Base-by-base conservation (phyloP, 2,329 filamentous ascomycete genomes). In the Pseudopithomyces maydicus region DNA sequence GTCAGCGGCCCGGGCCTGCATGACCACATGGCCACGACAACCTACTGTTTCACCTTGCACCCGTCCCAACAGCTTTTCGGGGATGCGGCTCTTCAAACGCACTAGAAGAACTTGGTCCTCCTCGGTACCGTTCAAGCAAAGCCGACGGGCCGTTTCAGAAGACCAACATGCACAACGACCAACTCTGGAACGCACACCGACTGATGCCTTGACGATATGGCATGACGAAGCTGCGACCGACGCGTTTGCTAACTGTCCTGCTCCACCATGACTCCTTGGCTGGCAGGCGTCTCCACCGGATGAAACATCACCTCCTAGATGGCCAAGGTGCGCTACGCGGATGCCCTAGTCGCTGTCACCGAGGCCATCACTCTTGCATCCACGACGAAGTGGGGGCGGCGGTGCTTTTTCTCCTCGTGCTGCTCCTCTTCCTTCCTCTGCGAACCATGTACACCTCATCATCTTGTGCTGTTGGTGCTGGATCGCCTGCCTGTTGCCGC, bases 1-100 rank as follows among this genome's bases (percentile, higher is more conserved):
- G 17, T 26, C 32, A 38, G 47, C 36, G 47, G 20, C 11, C 26
- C 38, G 23, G 22, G 12, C 17, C 23, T 12, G 11, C 19, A 38
- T 8, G 17, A 29, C 35, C 46, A 39, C 46, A 29, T 26, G 33
- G 46, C 19, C 4, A 5, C n/a, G 33, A 33, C 19, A 35, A 17
- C 17, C 45, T 36, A 20, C 29, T 15, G 46, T 49, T 49, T 49
- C 46, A 49, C 12, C n/a, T n/a, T n/a, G n/a, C n/a, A n/a, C n/a
- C n/a, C n/a, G n/a, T n/a, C 12, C 8, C 17, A 23, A 10, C 46
- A 33, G n/a, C 26, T 33, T 17, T n/a, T 19, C 19, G 23, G 33
- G 22, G 36, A 7, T 42, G 17, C 48, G 42, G 36, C n/a, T 35
- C 33, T 22, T 51, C 48, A 51, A 51, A 51, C 48, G 17, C 48